Conservation (phyloP, 805 yeast species). For the Metschnikowia reukaufii region DNA sequence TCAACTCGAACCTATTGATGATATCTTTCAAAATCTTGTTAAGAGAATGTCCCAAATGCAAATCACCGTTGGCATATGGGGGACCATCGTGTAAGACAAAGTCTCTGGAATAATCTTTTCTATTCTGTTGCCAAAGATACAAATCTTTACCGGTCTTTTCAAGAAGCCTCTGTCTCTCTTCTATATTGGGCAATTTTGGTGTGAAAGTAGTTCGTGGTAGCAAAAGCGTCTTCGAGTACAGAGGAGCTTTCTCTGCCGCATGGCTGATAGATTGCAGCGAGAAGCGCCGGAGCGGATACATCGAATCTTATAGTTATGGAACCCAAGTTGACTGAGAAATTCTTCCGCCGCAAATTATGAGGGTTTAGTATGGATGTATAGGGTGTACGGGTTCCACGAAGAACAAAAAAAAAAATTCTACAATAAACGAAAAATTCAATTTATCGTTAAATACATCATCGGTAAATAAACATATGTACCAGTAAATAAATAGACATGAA, state of each 20-base stretch:
- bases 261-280: constrained; percentile 6
- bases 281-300: constrained; percentile 7
- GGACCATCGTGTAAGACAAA: constrained; percentile 95
- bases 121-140: constrained; percentile 57
- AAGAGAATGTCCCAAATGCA: constrained; percentile 90
- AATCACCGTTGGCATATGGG: constrained; percentile 94
- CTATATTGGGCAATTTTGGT: constrained; percentile 52
- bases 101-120: constrained; percentile 24
- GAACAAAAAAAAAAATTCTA: not conserved
- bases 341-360: not conserved
- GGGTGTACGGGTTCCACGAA: constrained; percentile 1
- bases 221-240: constrained; percentile 51
- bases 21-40: constrained; percentile 90
- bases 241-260: constrained; percentile 8
- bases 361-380: not conserved
- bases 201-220: constrained; percentile 66
- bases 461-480: constrained; percentile 12
- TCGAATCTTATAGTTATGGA: not conserved
- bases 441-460: constrained; percentile 14
- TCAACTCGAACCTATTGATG: constrained; percentile 66
- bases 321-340: not conserved
- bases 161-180: constrained; percentile 36
- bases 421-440: not conserved
- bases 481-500: constrained; percentile 19
- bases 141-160: constrained; percentile 58